Percentiles rank a stretch among this genome's conserved stretches.
Evolutionary conservation across 176 grass and related monocot genomes (phyloP).

Genomic region (Sorghum bicolor): Sorghum_bicolor_NCBIv3 NC_012875.2:4268501-4269000

Average conservation of each 20-base stretch:
- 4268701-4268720: background rate
- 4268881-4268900: background rate
- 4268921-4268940: background rate
- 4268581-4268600: background rate
- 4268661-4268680: conserved; percentile 5
- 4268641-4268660: background rate
- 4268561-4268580: background rate
- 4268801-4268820: background rate
- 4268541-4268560: background rate
- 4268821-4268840: background rate
- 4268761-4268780: background rate
- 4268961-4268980: background rate
- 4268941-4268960: background rate
- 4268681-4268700: background rate
- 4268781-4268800: background rate
- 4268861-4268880: background rate
- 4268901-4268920: background rate
- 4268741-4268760: background rate
- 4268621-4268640: background rate
- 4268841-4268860: background rate
- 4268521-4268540: background rate
- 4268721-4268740: background rate
- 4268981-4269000: background rate
- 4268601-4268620: conserved; percentile 15
- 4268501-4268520: conserved; percentile 1